A percentile compares a stretch with the other conserved stretches of the same genome.
phyloP scores from a whole-genome alignment of 1,284 basidiomycete genomes.

The Vanrija sp. region DNA sequence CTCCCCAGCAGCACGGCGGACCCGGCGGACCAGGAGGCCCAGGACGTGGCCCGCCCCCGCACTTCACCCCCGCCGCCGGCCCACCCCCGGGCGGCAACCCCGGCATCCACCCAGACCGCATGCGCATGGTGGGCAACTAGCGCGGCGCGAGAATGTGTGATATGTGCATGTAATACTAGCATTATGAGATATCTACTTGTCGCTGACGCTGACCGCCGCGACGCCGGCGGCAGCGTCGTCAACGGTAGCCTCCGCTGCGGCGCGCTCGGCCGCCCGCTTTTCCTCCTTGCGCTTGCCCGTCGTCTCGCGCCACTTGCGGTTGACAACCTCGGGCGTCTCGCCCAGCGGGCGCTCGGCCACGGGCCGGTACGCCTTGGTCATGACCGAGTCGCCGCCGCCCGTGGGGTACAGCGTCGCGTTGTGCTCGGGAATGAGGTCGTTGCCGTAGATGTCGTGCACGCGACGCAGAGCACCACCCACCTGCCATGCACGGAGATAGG shows the following conservation, averaged over 20 bases:
- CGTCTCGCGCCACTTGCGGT: conserved; percentile 65
- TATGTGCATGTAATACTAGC: conserved; percentile 9
- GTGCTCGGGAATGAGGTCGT: background rate
- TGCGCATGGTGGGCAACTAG: conserved; percentile 67
- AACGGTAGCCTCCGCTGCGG: background rate
- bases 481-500: conserved; percentile 58
- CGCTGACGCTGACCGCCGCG: background rate
- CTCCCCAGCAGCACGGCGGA: conserved; percentile 9
- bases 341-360: conserved; percentile 63
- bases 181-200: conserved; percentile 9
- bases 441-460: conserved; percentile 15
- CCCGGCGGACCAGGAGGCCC: conserved; percentile 1
- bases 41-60: conserved; percentile 37
- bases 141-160: background rate
- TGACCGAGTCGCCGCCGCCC: conserved; percentile 66
- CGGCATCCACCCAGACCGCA: conserved; percentile 78
- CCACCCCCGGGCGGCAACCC: conserved; percentile 27
- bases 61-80: conserved; percentile 19
- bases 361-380: conserved; percentile 62
- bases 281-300: conserved; percentile 13
- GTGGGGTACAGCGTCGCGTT: conserved; percentile 56
- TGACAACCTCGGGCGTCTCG: conserved; percentile 66
- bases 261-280: conserved; percentile 3
- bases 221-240: background rate
- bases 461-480: conserved; percentile 51